phyloP scores from a whole-genome alignment of 2,329 filamentous ascomycete genomes.

The Ophiocordyceps camponoti-rufipedis region DNA sequence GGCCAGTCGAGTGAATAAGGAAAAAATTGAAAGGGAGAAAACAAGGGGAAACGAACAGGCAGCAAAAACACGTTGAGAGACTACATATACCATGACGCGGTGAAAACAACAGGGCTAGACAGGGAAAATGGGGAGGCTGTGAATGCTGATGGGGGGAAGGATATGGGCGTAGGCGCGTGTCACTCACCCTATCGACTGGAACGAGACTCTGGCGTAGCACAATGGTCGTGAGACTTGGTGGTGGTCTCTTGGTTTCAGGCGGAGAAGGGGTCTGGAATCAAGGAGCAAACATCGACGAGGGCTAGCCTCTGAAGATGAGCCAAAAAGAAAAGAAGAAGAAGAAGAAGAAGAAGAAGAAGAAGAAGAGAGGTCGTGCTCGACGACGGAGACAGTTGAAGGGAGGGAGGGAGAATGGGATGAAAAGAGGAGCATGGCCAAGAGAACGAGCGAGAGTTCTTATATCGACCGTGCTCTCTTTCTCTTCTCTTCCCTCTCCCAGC shows the following conservation, averaged over 20 bases:
- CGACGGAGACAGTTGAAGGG: constrained; percentile 6
- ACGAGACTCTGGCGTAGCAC: neutral
- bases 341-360: constrained; percentile 4
- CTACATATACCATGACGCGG: neutral
- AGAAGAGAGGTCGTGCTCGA: constrained; percentile 4
- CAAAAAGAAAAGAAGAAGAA: neutral
- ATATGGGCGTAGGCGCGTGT: neutral
- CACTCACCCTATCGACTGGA: neutral
- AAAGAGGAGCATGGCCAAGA: constrained; percentile 1
- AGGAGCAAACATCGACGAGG: constrained; percentile 10
- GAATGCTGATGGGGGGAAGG: too few relatives aligned
- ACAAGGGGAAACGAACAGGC: neutral
- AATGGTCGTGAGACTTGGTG: neutral
- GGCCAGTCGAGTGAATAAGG: neutral
- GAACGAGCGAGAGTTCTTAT: constrained; percentile 3
- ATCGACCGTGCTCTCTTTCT: neutral
- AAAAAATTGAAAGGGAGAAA: neutral
- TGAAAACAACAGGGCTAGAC: too few relatives aligned
- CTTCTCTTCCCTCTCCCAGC: neutral
- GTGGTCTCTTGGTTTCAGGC: neutral
- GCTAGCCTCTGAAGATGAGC: constrained; percentile 13
- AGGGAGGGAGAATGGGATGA: constrained; percentile 6
- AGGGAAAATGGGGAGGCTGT: too few relatives aligned
- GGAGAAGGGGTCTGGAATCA: too few relatives aligned
- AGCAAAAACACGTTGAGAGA: neutral